Conservation (phyloP, 768 basidiomycete species). For the Infundibulicybe gibba region DNA sequence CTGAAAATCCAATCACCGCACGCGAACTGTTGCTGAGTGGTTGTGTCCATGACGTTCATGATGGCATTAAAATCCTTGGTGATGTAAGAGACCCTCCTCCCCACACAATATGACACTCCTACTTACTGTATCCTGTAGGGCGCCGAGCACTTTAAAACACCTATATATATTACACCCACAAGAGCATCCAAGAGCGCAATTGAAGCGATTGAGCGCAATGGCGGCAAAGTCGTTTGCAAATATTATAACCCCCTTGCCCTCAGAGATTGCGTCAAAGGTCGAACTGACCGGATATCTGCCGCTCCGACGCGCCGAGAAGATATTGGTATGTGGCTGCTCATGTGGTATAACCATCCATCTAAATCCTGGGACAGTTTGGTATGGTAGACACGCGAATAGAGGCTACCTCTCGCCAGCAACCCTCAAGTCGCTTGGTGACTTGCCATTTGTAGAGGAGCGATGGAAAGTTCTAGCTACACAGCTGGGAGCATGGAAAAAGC, state of each 20-base stretch:
- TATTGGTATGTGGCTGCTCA: conserved; percentile 54
- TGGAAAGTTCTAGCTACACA: conserved; percentile 65
- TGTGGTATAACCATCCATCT: conserved; percentile 2
- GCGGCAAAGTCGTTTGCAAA: conserved; percentile 85
- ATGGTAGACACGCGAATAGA: conserved; percentile 66
- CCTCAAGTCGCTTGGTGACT: conserved; percentile 41
- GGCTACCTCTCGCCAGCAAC: conserved; percentile 69
- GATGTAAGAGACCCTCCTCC: conserved; percentile 41
- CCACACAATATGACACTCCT: conserved; percentile 1
- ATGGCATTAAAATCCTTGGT: conserved; percentile 90
- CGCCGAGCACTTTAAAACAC: conserved; percentile 55
- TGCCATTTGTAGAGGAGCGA: conserved; percentile 65
- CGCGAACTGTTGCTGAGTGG: conserved; percentile 81
- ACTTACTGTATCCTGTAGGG: conserved; percentile 40
- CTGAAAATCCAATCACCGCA: conserved; percentile 84
- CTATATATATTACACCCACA: conserved; percentile 80
- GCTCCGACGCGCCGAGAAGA: conserved; percentile 84
- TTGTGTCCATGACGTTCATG: conserved; percentile 83
- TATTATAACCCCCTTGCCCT: conserved; percentile 89
- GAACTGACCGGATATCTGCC: conserved; percentile 67
- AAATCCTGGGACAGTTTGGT: conserved; percentile 57
- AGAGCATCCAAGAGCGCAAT: conserved; percentile 88
- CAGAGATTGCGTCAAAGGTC: conserved; percentile 71
- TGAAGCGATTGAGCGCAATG: conserved; percentile 72
- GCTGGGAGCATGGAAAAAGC: conserved; percentile 52